Percentiles rank a stretch among this genome's conserved stretches.
These are phyloP conservation scores for Sporothrix schenckii DNA, from an alignment of 2,329 filamentous ascomycete species.

Conservation along the genomic window DNA sequence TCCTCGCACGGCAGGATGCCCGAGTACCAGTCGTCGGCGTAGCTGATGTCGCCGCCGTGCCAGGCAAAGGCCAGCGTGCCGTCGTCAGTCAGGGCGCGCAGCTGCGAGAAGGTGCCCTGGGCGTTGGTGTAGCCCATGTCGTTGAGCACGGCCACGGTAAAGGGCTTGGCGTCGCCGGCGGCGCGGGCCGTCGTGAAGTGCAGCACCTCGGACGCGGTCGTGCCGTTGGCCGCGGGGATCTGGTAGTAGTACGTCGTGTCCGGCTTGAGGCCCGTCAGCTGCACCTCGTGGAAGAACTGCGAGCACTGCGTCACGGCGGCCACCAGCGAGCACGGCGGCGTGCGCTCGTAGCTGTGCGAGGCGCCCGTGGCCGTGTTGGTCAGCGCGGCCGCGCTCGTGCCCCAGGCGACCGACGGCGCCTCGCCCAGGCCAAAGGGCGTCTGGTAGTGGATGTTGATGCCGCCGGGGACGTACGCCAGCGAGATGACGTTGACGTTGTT, in stretches of 20 bases:
- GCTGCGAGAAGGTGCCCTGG: conserved; percentile 50
- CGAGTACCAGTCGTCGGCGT: conserved; percentile 41
- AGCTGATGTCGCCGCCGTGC: conserved; percentile 57
- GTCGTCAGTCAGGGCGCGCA: conserved; percentile 48
- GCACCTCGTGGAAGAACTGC: conserved; percentile 57
- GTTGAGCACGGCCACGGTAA: conserved; percentile 53
- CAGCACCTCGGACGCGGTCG: conserved; percentile 51
- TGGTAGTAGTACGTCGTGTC: conserved; percentile 56
- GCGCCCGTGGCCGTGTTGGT: conserved; percentile 45
- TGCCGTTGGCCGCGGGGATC: conserved; percentile 54
- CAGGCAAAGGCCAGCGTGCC: conserved; percentile 52
- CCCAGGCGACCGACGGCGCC: conserved; percentile 51
- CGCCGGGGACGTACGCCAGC: conserved; percentile 51
- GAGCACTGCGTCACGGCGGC: conserved; percentile 53
- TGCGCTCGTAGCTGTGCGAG: conserved; percentile 53
- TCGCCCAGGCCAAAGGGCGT: conserved; percentile 56
- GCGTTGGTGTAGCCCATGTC: conserved; percentile 61
- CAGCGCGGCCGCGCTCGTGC: conserved; percentile 43
- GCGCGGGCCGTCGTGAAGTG: conserved; percentile 52
- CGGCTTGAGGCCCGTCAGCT: conserved; percentile 47
- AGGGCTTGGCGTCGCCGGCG: conserved; percentile 48
- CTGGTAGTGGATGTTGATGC: conserved; percentile 58
- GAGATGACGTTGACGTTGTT: conserved; percentile 59
- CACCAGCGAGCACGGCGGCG: conserved; percentile 53
- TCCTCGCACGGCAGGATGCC: conserved; percentile 54